These are phyloP conservation scores for Podaxis mareebaensis DNA, from an alignment of 768 basidiomycete genomes.

Conservation along the genomic window DNA sequence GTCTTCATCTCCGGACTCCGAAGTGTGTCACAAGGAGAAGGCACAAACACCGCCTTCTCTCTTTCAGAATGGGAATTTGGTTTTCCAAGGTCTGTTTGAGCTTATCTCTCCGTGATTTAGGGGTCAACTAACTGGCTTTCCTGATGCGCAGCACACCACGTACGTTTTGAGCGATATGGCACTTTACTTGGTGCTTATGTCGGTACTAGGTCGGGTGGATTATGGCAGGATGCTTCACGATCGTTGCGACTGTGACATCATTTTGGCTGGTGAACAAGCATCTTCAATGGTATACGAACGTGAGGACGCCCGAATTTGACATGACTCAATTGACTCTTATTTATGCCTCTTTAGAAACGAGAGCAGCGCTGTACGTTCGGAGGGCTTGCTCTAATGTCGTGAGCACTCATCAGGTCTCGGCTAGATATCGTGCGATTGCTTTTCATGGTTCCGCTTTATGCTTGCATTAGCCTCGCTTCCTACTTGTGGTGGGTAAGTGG, in stretches of 20 bases:
- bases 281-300: constrained; percentile 70
- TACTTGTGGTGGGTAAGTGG: constrained; percentile 68
- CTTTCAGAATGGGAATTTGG: constrained; percentile 59
- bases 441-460: constrained; percentile 80
- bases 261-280: constrained; percentile 78
- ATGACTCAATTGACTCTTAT: neutral
- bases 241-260: constrained; percentile 56
- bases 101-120: neutral
- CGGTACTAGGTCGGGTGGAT: constrained; percentile 65
- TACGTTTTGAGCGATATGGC: constrained; percentile 27
- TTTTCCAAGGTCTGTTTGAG: constrained; percentile 54
- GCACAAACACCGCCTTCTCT: constrained; percentile 53
- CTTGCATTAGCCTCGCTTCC: constrained; percentile 63
- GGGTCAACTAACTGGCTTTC: constrained; percentile 1
- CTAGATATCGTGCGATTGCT: constrained; percentile 72
- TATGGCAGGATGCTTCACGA: constrained; percentile 56
- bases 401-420: neutral
- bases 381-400: neutral
- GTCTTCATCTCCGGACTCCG: constrained; percentile 9
- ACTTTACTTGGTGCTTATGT: neutral
- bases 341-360: constrained; percentile 45
- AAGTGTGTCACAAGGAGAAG: constrained; percentile 35
- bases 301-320: constrained; percentile 31
- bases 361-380: constrained; percentile 62
- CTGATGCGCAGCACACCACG: constrained; percentile 51